Evolutionary conservation across 1,284 basidiomycete species (phyloP).

Genomic region (Melampsora occidentalis): DNA sequence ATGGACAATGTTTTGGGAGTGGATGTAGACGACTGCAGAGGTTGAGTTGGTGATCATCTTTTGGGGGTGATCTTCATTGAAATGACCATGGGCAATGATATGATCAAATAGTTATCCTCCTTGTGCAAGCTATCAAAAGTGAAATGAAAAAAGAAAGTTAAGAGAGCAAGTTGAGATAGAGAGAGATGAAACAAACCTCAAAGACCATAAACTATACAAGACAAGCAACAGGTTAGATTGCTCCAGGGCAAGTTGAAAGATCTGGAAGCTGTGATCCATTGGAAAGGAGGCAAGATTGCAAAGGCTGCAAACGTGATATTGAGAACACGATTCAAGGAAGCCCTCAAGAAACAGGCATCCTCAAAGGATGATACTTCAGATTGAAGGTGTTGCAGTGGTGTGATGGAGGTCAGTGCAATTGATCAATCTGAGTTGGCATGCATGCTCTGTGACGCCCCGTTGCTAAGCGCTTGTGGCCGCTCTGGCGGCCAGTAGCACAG

Average conservation of each 20-base stretch:
- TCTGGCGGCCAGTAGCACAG: too few species aligned
- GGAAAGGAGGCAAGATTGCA: slow-evolving; percentile 80
- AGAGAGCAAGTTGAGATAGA: background rate
- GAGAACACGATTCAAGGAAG: slow-evolving; percentile 38
- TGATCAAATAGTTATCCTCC: slow-evolving; percentile 42
- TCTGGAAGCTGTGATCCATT: slow-evolving; percentile 77
- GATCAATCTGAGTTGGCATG: too few species aligned
- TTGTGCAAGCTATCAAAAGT: slow-evolving; percentile 12
- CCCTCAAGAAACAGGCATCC: slow-evolving; percentile 37
- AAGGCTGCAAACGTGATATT: slow-evolving; percentile 76
- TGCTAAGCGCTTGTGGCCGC: too few species aligned
- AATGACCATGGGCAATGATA: slow-evolving; percentile 16
- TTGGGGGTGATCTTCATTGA: slow-evolving; percentile 7
- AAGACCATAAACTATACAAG: slow-evolving; percentile 33
- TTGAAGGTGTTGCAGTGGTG: too few species aligned
- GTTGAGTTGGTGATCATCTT: slow-evolving; percentile 21
- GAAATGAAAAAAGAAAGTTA: background rate
- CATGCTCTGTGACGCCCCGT: too few species aligned
- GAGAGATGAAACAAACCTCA: slow-evolving; percentile 15
- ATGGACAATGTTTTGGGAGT: slow-evolving; percentile 57
- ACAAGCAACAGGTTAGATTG: slow-evolving; percentile 52
- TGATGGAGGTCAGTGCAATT: too few species aligned
- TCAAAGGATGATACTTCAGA: too few species aligned
- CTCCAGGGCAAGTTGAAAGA: slow-evolving; percentile 85
- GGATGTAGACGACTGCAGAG: slow-evolving; percentile 52